Evolutionary conservation across 1,284 basidiomycete genomes (phyloP).

Genomic region (Termitomyces sp.): DNA sequence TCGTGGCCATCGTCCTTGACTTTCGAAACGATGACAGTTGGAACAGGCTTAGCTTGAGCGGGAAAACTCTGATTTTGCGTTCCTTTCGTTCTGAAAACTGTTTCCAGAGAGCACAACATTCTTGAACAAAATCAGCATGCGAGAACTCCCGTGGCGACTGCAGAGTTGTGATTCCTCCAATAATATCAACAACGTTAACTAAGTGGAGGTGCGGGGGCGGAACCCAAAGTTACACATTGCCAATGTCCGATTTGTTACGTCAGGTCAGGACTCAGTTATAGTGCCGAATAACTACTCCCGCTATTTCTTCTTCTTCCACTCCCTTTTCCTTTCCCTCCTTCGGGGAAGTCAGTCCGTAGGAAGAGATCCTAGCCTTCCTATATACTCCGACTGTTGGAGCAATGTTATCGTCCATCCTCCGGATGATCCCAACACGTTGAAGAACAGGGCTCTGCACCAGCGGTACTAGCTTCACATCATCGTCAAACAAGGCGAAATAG

Average conservation of each 20-base stretch:
- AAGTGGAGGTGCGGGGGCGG: background rate
- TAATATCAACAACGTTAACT: too few relatives aligned
- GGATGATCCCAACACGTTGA: constrained; percentile 21
- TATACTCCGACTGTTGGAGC: constrained; percentile 31
- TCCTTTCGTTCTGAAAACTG: too few relatives aligned
- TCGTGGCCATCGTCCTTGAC: too few relatives aligned
- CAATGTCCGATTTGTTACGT: background rate
- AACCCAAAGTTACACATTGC: background rate
- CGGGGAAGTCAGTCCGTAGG: constrained; percentile 27
- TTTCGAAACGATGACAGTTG: too few relatives aligned
- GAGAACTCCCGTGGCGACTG: too few relatives aligned
- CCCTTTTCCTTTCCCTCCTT: constrained; percentile 25
- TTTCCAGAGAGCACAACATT: too few relatives aligned
- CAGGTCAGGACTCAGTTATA: constrained; percentile 20
- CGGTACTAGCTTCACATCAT: constrained; percentile 25
- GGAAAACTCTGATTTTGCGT: too few relatives aligned
- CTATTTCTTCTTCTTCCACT: constrained; percentile 40
- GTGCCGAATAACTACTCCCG: constrained; percentile 43
- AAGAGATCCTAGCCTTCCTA: constrained; percentile 26
- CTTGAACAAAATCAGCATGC: too few relatives aligned
- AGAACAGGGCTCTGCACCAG: constrained; percentile 26
- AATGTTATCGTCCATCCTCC: constrained; percentile 19
- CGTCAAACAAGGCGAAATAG: constrained; percentile 27
- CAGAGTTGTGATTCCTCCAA: too few relatives aligned
- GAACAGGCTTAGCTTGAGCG: too few relatives aligned